A percentile compares a stretch with the other conserved stretches of the same genome.
These are phyloP conservation scores for Pelargonium cotyledonis DNA, from an alignment of 441 rosid genomes.

Conservation along the genomic window DNA sequence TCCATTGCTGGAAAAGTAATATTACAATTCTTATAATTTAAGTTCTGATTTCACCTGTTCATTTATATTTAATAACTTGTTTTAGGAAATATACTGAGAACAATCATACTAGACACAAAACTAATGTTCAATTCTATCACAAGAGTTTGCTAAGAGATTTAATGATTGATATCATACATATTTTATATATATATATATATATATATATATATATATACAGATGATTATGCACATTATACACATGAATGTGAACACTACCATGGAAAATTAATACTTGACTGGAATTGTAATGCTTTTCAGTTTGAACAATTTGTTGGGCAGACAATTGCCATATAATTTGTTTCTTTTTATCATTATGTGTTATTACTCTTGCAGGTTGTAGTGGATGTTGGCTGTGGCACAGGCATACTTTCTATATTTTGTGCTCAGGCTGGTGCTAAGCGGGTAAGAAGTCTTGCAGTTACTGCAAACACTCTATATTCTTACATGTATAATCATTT, in stretches of 20 bases:
- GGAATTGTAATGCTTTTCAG: neutral
- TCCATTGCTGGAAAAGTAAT: conserved; percentile 85
- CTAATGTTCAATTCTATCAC: neutral
- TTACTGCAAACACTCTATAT: neutral
- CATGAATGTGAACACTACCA: neutral
- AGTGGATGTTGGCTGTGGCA: conserved; percentile 97
- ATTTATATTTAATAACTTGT: conserved; percentile 11
- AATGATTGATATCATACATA: no score
- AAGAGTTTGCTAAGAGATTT: neutral
- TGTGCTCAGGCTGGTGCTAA: conserved; percentile 98
- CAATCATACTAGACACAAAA: neutral
- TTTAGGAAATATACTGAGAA: conserved; percentile 6
- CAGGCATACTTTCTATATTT: conserved; percentile 94
- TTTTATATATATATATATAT: no score
- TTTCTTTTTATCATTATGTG: conserved; percentile 19
- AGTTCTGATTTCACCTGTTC: conserved; percentile 12
- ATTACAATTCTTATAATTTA: conserved; percentile 18
- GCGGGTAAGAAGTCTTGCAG: conserved; percentile 42
- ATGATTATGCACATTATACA: conserved; percentile 1
- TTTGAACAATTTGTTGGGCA: conserved; percentile 8
- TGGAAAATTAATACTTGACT: neutral
- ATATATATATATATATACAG: neutral
- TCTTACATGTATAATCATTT: neutral
- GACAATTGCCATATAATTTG: conserved; percentile 2
- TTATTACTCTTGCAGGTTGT: conserved; percentile 55